Conservation (phyloP, 2,329 filamentous ascomycete genomes). For the Trichophyton mentagrophytes region DNA sequence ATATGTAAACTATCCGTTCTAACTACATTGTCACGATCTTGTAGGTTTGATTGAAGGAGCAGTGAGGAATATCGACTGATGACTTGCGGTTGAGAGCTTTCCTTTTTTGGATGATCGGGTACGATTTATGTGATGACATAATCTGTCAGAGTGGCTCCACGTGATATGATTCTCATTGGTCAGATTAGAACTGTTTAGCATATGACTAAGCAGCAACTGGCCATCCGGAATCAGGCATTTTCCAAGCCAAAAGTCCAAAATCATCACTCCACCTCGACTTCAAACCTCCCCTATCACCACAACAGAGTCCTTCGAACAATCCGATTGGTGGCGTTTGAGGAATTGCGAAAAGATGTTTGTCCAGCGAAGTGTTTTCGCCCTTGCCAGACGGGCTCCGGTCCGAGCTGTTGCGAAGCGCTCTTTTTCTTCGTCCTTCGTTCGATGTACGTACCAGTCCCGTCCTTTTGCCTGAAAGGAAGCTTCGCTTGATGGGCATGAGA, state of each 20-base stretch:
- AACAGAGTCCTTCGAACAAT: not conserved
- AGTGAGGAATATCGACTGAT: not conserved
- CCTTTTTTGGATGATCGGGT: not conserved
- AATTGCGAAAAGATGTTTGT: conserved; percentile 31
- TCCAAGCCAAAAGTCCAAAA: conserved; percentile 5
- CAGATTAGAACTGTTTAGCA: not conserved
- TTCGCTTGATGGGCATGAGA: not conserved
- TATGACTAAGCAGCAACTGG: conserved; percentile 10
- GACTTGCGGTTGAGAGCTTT: not conserved
- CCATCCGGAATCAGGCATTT: conserved; percentile 11
- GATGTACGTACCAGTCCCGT: conserved; percentile 30
- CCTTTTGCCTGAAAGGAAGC: not conserved
- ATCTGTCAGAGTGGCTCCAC: not conserved
- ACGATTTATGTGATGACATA: not conserved
- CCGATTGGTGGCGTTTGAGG: conserved; percentile 6
- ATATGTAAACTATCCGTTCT: not conserved
- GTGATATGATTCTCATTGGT: not conserved
- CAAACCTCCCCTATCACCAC: not conserved
- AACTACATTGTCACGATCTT: not conserved
- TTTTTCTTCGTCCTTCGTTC: conserved; percentile 34
- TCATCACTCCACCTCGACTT: not conserved
- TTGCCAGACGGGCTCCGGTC: conserved; percentile 34
- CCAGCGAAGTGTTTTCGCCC: conserved; percentile 34
- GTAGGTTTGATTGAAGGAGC: not conserved
- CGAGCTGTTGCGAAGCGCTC: conserved; percentile 32